Evolutionary conservation across 805 yeast genomes (phyloP), one percentile per base, ranked within the genome.

Genomic region (Metschnikowia noctiluminum): DNA sequence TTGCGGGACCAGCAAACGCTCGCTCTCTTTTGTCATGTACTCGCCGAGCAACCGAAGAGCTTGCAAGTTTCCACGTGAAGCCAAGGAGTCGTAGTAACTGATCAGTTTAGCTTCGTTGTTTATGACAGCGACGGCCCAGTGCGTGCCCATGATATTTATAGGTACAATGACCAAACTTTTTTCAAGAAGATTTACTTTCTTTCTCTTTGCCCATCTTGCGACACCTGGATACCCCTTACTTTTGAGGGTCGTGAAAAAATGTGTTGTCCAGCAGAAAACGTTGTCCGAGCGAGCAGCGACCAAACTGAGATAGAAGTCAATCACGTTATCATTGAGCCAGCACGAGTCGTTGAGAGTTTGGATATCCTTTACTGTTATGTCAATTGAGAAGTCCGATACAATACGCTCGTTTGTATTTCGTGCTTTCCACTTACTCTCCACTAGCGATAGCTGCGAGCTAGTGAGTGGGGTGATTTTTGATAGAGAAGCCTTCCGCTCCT

Each of bases 251-350:
- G 96, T 76, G 65, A 79, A 91, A 62, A 94, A 94, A 68, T 87
- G 96, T 0, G 98, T 89, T 5, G 94, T 87, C 73, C 92, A 94
- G 2, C 85, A 82, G 59, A 82, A 89, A 1, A 80, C 70, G 28
- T 68, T 63, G 2, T 77, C 51, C 4, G 59, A 46, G 26, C 79
- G 62, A 5, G 74, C 74, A 2, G 80, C 71, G 7, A 84, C 68
- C 56, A 85, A 57, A 39, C 74, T 72, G 59, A 91, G 71, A 62
- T 85, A 92, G 57, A 83, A 85, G 61, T 94, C 98, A 50, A 94
- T 91, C 5, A 94, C 77, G 39, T 84, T 87, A 65, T 94, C 99
- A 62, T 94, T 94, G 30, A 94, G 75, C 99, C 99, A 94, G 36
- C 76, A 68, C 6, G 85, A 74, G 46, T 85, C 87, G 8, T 76